Conservation (phyloP, 2,329 filamentous ascomycete genomes). For the Fusarium goolgardi region DNA sequence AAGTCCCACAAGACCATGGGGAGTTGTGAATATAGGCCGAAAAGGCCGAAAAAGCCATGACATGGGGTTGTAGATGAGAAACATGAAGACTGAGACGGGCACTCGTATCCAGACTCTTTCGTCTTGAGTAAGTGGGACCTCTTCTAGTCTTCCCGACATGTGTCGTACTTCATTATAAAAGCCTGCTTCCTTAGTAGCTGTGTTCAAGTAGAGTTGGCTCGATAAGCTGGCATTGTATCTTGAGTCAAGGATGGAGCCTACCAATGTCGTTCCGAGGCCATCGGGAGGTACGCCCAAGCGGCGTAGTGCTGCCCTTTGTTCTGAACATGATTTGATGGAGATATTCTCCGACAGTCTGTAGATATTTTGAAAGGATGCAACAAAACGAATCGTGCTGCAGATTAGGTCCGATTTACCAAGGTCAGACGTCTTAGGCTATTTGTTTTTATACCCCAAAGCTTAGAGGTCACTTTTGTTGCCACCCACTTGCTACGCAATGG, state of each 20-base stretch:
- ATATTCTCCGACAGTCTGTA: rapidly evolving
- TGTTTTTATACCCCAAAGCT: too few species aligned
- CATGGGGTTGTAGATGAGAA: not conserved
- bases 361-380: not conserved
- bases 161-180: not conserved
- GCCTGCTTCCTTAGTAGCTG: not conserved
- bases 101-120: not conserved
- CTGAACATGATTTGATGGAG: not conserved
- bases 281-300: not conserved
- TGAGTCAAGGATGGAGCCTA: not conserved
- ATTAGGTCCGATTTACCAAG: too few species aligned
- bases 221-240: rapidly evolving
- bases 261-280: not conserved
- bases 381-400: too few species aligned
- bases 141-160: not conserved
- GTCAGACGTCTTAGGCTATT: too few species aligned
- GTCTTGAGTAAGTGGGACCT: not conserved
- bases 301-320: not conserved
- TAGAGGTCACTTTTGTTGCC: too few species aligned
- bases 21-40: not conserved
- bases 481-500: not conserved
- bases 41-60: not conserved
- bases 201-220: not conserved
- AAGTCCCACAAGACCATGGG: not conserved
- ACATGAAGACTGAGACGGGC: not conserved